A percentile compares a stretch with the other conserved stretches of the same genome.
phyloP scores from a whole-genome alignment of 306 rosid species.

The Senna tora region DNA sequence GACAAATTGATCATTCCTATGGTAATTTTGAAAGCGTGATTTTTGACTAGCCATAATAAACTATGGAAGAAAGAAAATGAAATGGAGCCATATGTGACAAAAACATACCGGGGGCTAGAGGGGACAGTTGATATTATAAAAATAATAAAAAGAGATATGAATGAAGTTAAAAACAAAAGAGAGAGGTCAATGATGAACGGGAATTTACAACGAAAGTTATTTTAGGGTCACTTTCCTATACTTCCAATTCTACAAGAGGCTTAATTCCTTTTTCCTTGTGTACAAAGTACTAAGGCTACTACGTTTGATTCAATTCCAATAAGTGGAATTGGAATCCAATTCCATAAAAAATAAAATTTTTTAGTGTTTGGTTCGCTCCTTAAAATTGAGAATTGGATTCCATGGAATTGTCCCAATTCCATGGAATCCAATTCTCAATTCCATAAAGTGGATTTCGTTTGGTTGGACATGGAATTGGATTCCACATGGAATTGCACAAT shows the following conservation, averaged over 20 bases:
- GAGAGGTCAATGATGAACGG: too few relatives aligned
- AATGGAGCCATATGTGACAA: slow-evolving; percentile 29
- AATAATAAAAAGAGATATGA: background rate
- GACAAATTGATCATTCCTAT: slow-evolving; percentile 34
- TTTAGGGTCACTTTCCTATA: background rate
- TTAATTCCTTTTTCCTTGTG: background rate
- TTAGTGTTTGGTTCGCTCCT: too few relatives aligned
- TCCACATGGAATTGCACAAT: too few relatives aligned
- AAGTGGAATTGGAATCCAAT: too few relatives aligned
- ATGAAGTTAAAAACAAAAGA: slow-evolving; percentile 22
- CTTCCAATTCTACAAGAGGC: background rate
- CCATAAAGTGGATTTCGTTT: too few relatives aligned
- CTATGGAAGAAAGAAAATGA: slow-evolving; percentile 4
- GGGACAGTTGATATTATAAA: background rate
- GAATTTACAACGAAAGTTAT: slow-evolving; percentile 27
- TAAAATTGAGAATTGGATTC: too few relatives aligned
- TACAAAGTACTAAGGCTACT: slow-evolving; percentile 17
- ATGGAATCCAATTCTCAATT: too few relatives aligned
- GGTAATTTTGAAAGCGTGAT: background rate
- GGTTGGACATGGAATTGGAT: too few relatives aligned
- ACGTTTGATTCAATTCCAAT: too few relatives aligned
- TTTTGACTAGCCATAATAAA: slow-evolving; percentile 2
- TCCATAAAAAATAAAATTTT: too few relatives aligned
- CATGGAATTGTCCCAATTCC: too few relatives aligned
- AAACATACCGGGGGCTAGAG: too few relatives aligned